A percentile compares a stretch with the other conserved stretches of the same genome.
These are phyloP conservation scores for Aspergillus hancockii DNA, from an alignment of 495 filamentous ascomycete species.

Conservation along the genomic window DNA sequence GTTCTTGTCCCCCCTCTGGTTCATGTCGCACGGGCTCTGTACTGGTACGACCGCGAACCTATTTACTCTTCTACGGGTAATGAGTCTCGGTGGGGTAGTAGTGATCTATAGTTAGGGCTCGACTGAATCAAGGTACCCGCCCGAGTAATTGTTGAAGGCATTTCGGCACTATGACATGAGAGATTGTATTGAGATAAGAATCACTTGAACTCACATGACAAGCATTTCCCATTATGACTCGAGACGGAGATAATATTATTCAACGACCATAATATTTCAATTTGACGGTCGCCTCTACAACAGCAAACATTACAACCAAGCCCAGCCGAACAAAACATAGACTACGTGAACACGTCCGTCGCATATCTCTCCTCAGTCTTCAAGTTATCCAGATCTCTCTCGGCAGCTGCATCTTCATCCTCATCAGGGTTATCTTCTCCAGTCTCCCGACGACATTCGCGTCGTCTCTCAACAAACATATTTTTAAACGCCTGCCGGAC, in stretches of 20 bases:
- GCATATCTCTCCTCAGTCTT: constrained; percentile 62
- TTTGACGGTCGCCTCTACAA: neutral
- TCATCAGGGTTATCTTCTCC: constrained; percentile 40
- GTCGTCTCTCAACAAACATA: constrained; percentile 48
- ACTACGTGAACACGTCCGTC: constrained; percentile 63
- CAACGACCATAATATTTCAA: neutral
- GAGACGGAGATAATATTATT: neutral
- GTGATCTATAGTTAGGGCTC: no score
- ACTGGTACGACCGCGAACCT: no score
- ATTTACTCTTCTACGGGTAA: no score
- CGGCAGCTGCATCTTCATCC: constrained; percentile 39
- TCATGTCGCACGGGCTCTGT: no score
- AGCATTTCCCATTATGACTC: neutral
- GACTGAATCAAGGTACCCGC: no score
- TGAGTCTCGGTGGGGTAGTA: no score
- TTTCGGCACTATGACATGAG: no score
- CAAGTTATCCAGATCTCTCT: constrained; percentile 57
- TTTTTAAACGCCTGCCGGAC: constrained; percentile 54
- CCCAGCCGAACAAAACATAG: no score
- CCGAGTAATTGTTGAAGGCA: no score
- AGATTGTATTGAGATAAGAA: no score
- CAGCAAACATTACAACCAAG: neutral
- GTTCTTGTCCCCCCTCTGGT: no score
- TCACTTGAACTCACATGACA: no score
- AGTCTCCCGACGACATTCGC: constrained; percentile 36